Evolutionary conservation across 129 eudicot species (phyloP), one percentile per base, ranked within the genome.

Genomic region (Centella asiatica): DNA sequence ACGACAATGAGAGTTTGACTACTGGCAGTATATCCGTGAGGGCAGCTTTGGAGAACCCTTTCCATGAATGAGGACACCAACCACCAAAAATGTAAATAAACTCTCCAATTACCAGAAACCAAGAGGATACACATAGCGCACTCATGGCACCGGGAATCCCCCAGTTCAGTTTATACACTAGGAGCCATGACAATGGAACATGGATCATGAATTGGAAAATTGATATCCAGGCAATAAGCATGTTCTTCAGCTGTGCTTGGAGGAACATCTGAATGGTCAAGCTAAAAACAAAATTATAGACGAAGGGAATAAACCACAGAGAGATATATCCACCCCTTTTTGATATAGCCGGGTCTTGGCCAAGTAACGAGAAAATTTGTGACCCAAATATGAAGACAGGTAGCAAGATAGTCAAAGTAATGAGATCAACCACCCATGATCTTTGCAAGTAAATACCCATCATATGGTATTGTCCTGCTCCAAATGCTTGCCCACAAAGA

Each of bases 401-500:
- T 48, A 85, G 85, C 56, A 85, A 63, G 61, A 74, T 55, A 0
- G 89, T 85, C 45, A 80, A 62, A 40, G 86, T 65, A 54, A 74
- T 67, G 29, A 79, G 56, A 62, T 82, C 88, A 22, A 85, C 83
- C 22, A 85, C 82, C 95, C 95, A 85, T 61, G 95, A 85, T 44
- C 85, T 59, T 76, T 85, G 95, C 68, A 85, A 67, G 77, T 85
- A 79, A 33, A 85, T 76, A 23, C 94, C 88, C 83, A 85, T 73
- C 94, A 85, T 85, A 69, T 85, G 88, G 74, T 76, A 73, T 27
- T 85, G 89, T 40, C 84, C 78, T 44, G 89, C 95, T 60, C 95
- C 95, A 63, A 73, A 85, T 15, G 95, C 79, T 79, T 85, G 86
- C 59, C 89, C 95, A 54, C 89, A 85, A 22, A 85, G 95, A 26